Base-by-base conservation (phyloP, 257 asterid species). In the Nicotiana otophora region DNA sequence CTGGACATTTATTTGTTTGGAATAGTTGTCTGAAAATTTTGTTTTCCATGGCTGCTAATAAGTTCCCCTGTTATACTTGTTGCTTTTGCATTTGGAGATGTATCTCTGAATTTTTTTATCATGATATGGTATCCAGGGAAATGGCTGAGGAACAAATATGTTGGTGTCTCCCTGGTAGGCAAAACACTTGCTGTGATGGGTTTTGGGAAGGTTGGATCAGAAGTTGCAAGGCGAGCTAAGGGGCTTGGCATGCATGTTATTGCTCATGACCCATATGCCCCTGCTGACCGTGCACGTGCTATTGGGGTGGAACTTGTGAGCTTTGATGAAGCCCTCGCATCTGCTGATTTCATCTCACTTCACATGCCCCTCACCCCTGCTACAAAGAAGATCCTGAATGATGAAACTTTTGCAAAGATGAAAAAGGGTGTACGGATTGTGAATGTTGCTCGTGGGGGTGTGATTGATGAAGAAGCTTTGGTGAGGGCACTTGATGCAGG, bases 401-500 rank as follows among this genome's bases (percentile, higher is more conserved):
- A 94, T 61, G 97, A 91, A 65, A 94, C 89, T 66, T 95, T 95
- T 86, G 96, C 94, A 7, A 95, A 91, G 93, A 95, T 95, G 99
- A 95, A 95, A 88, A 94, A 89, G 83, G 99, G 99, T 14, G 99
- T 91, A 33, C 85, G 99, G 81, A 91, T 95, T 17, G 86, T 95
- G 57, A 95, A 95, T 82, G 98, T 95, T 85, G 99, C 99, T 66
- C 99, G 99, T 83, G 98, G 99, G 10, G 98, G 98, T 42, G 98
- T 95, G 81, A 95, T 95, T 86, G 99, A 95, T 85, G 99, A 95
- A 89, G 99, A 94, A 26, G 99, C 99, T 53, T 83, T 94, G 78
- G 91, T 95, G 82, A 92, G 76, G 87, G 99, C 99, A 69, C 89
- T 95, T 82, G 97, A 95, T 89, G 86, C 96, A 31, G 98, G 98